These are phyloP conservation scores for Fusarium goolgardi DNA, from an alignment of 2,329 filamentous ascomycete genomes.

Conservation along the genomic window DNA sequence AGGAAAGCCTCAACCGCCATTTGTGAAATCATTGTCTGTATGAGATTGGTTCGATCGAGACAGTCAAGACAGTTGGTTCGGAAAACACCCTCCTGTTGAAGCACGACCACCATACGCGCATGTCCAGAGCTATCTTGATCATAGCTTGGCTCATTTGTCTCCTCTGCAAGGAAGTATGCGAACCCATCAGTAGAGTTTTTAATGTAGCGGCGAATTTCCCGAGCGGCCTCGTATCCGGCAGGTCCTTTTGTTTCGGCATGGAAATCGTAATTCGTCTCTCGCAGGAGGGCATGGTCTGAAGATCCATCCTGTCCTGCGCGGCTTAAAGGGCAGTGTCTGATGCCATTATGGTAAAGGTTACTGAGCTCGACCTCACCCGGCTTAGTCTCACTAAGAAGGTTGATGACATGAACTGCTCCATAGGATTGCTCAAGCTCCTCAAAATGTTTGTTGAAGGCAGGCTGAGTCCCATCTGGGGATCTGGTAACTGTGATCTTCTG, in stretches of 20 bases:
- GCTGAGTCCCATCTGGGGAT: slow-evolving; percentile 89
- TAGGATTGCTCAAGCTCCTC: slow-evolving; percentile 87
- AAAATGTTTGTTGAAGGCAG: slow-evolving; percentile 96
- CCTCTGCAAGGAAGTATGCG: slow-evolving; percentile 89
- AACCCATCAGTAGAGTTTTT: slow-evolving; percentile 85
- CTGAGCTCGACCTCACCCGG: slow-evolving; percentile 87
- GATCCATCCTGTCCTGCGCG: slow-evolving; percentile 65
- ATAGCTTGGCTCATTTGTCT: slow-evolving; percentile 67
- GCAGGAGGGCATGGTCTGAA: slow-evolving; percentile 77
- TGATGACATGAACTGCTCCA: slow-evolving; percentile 91
- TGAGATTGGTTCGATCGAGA: slow-evolving; percentile 92
- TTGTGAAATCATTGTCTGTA: slow-evolving; percentile 94
- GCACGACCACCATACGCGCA: slow-evolving; percentile 71
- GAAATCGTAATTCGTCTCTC: slow-evolving; percentile 92
- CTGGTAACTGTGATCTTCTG: slow-evolving; percentile 94
- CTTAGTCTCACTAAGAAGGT: slow-evolving; percentile 91
- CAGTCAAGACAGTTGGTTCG: slow-evolving; percentile 97
- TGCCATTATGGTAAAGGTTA: slow-evolving; percentile 80
- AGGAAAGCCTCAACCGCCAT: slow-evolving; percentile 92
- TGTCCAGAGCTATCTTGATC: slow-evolving; percentile 52
- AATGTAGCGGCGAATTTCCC: slow-evolving; percentile 82
- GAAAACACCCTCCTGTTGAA: slow-evolving; percentile 96
- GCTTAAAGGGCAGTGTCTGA: slow-evolving; percentile 79
- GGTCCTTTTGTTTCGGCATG: slow-evolving; percentile 92
- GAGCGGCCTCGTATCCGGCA: slow-evolving; percentile 90